Evolutionary conservation across 495 filamentous ascomycete species (phyloP), one percentile per base, ranked within the genome.

Genomic region (Xylaria curta): DNA sequence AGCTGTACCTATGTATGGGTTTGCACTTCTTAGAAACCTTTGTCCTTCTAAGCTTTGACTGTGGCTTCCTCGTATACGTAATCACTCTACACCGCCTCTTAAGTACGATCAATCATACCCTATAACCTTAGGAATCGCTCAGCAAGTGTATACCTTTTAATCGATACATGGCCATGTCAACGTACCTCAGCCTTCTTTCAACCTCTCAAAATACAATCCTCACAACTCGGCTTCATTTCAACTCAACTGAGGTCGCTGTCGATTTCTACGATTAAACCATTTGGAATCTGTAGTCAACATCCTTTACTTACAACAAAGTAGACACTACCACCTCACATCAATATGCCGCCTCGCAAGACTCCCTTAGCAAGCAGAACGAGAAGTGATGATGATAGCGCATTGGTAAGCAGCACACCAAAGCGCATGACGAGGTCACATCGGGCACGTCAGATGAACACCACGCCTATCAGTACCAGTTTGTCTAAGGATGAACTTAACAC

Each of bases 391-490:
- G 5, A 42, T 26, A 4, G 46, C 15, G 8, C 46, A 19, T 53
- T 44, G n/a, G 24, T 10, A 63, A 63, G n/a, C 36, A 70, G 28
- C 67, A 60, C 67, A 19, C 46, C 68, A 8, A 62, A 70, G 46
- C 68, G 56, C 56, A 62, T 21, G 19, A 46, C 6, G 19, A 62
- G 40, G 33, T 36, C 58, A 31, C 0, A 19, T 53, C 44, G 46
- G 28, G 19, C 12, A 28, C 56, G 46, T 53, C 26, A 62, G 8
- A 54, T 15, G 15, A 53, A 17, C 26, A 28, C 17, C 9, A 17
- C 68, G 17, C 21, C 59, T 4, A 0, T 4, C 1, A 42, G 31
- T 31, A 4, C 36, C 47, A 56, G 17, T 31, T 13, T 7, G 0
- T n/a, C 46, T 7, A 33, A 36, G n/a, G 59, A 56, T 33, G 68